phyloP scores from a whole-genome alignment of 2,329 filamentous ascomycete species.

The Raffaelea arxii region DNA sequence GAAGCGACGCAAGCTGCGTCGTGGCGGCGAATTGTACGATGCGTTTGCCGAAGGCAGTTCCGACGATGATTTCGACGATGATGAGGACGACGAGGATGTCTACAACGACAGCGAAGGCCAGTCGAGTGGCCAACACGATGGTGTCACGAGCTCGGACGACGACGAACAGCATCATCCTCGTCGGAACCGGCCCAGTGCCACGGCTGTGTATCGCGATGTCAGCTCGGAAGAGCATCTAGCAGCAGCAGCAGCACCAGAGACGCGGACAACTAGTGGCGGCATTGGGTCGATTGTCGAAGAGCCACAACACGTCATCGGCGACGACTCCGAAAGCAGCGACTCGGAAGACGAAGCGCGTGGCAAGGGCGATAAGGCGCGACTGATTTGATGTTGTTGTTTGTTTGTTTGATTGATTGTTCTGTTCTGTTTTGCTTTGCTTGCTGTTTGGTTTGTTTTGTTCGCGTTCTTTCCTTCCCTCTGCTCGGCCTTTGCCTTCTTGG shows the following conservation, averaged over 20 bases:
- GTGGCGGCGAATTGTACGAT: conserved; percentile 90
- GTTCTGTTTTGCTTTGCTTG: not conserved
- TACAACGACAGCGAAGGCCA: conserved; percentile 20
- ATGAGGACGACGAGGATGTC: conserved; percentile 32
- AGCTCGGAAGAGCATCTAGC: no score
- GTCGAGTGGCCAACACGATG: conserved; percentile 17
- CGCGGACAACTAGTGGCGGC: conserved; percentile 13
- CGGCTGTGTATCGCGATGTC: no score
- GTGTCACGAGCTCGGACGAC: conserved; percentile 7
- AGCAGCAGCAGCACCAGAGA: conserved; percentile 19
- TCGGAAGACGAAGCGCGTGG: conserved; percentile 14
- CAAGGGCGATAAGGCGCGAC: conserved; percentile 3
- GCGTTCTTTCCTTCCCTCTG: not conserved
- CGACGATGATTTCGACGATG: conserved; percentile 56
- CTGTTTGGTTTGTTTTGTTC: not conserved
- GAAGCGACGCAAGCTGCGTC: conserved; percentile 33
- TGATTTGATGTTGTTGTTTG: no score
- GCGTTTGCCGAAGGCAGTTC: conserved; percentile 83
- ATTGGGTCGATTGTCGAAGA: conserved; percentile 22
- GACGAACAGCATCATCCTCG: conserved; percentile 5
- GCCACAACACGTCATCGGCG: conserved; percentile 38
- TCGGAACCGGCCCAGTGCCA: not conserved
- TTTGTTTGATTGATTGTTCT: not conserved
- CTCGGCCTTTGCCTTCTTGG: no score
- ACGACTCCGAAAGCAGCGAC: conserved; percentile 29